A percentile compares a stretch with the other conserved stretches of the same genome.
Evolutionary conservation across 805 yeast genomes (phyloP).

Genomic region (Monosporozyma servazzii): DNA sequence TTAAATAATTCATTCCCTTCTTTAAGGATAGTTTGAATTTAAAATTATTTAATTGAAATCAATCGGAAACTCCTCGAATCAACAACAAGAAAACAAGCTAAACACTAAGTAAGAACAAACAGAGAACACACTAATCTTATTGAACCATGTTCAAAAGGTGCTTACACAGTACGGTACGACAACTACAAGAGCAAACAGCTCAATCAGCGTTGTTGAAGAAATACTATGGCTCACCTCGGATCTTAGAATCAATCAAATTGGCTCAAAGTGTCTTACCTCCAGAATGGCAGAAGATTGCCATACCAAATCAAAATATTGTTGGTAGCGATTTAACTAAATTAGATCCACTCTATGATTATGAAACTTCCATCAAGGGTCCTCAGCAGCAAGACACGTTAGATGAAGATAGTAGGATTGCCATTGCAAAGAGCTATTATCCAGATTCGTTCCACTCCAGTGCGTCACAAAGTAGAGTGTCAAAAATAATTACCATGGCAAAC

Average conservation of each 20-base stretch:
- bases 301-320: not conserved
- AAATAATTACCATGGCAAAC: slow-evolving; percentile 31
- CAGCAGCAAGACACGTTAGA: slow-evolving; percentile 16
- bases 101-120: not conserved
- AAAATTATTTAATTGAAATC: not conserved
- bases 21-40: not conserved
- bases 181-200: not conserved
- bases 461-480: not conserved
- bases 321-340: slow-evolving; percentile 56
- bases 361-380: not conserved
- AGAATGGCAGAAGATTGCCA: slow-evolving; percentile 9
- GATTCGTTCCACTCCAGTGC: not conserved
- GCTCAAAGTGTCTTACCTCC: slow-evolving; percentile 74
- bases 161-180: not conserved
- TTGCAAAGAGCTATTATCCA: not conserved
- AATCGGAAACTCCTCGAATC: not conserved
- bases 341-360: slow-evolving; percentile 69
- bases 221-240: slow-evolving; percentile 65
- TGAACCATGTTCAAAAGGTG: not conserved
- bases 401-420: not conserved
- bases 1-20: not conserved
- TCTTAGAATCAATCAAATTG: slow-evolving; percentile 69
- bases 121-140: not conserved
- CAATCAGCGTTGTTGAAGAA: slow-evolving; percentile 26
- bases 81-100: not conserved